These are phyloP conservation scores for Orobanche coerulescens DNA, from an alignment of 257 asterid species.

Conservation along the genomic window DNA sequence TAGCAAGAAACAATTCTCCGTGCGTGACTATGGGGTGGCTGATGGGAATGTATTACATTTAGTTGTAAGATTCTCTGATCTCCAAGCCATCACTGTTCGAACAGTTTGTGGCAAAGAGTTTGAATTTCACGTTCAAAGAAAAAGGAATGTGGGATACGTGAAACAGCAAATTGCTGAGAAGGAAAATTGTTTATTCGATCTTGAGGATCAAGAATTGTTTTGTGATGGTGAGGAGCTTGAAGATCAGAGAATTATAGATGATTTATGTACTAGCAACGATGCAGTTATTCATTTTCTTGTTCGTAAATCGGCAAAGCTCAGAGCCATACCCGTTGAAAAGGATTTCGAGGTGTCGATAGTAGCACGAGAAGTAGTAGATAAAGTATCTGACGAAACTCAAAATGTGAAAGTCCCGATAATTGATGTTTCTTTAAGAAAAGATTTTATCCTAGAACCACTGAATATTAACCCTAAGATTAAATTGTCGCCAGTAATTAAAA, in stretches of 20 bases:
- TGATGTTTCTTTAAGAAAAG: conserved; percentile 22
- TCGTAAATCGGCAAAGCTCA: conserved; percentile 51
- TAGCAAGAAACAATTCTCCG: conserved; percentile 51
- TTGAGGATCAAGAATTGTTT: conserved; percentile 49
- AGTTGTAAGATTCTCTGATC: conserved; percentile 56
- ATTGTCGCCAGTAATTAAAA: conserved; percentile 35
- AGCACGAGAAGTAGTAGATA: conserved; percentile 33
- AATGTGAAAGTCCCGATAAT: conserved; percentile 26
- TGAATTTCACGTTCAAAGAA: conserved; percentile 54
- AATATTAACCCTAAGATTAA: conserved; percentile 31
- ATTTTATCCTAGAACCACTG: conserved; percentile 41
- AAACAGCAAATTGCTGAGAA: conserved; percentile 56
- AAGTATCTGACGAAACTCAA: conserved; percentile 18
- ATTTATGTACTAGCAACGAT: conserved; percentile 45
- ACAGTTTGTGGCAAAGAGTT: conserved; percentile 69
- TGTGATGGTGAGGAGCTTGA: conserved; percentile 69
- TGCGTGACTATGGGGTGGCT: conserved; percentile 55
- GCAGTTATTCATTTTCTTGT: conserved; percentile 65
- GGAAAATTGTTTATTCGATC: conserved; percentile 37
- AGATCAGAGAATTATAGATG: conserved; percentile 63
- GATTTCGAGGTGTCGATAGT: conserved; percentile 57
- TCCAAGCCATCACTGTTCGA: conserved; percentile 62
- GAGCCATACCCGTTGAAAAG: conserved; percentile 37
- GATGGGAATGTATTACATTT: conserved; percentile 66
- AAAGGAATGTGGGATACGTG: conserved; percentile 58